A percentile compares a stretch with the other conserved stretches of the same genome.
Evolutionary conservation across 345 rosid genomes (phyloP).

Genomic region (Hibiscus mutabilis): DNA sequence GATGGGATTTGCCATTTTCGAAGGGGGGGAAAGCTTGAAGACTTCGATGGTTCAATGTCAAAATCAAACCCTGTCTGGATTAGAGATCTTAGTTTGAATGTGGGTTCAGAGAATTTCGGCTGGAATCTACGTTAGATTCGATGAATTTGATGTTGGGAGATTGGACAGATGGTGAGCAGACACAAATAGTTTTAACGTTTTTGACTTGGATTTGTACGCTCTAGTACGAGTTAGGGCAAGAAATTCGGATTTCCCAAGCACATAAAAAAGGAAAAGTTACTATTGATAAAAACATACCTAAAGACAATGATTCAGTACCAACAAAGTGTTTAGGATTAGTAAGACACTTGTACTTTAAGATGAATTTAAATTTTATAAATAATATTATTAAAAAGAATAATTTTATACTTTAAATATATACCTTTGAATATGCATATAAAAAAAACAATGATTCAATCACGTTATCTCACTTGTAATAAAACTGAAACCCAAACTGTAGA

Average conservation of each 20-base stretch:
- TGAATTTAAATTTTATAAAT: too few relatives aligned
- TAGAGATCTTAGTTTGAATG: conserved; percentile 4
- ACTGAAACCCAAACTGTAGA: neutral
- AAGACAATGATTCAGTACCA: neutral
- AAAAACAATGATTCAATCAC: neutral
- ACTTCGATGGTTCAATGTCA: neutral
- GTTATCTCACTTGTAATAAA: neutral
- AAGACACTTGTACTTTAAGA: too few relatives aligned
- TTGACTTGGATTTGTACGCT: conserved; percentile 8
- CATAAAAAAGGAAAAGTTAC: neutral
- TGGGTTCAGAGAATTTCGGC: conserved; percentile 8
- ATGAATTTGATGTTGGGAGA: conserved; percentile 3
- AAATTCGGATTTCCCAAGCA: conserved; percentile 2
- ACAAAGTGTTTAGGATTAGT: too few relatives aligned
- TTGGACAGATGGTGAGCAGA: neutral
- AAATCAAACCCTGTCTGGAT: neutral
- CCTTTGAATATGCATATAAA: too few relatives aligned
- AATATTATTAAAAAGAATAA: too few relatives aligned
- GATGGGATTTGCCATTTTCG: conserved; percentile 39
- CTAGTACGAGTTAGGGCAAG: conserved; percentile 11
- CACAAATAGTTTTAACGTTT: neutral
- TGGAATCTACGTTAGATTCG: conserved; percentile 13
- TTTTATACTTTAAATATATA: too few relatives aligned
- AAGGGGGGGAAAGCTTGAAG: conserved; percentile 6
- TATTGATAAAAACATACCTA: neutral